A percentile compares a stretch with the other conserved stretches of the same genome.
phyloP scores from a whole-genome alignment of 108 stramenopile species.

The Pseudonitzschia multistriata region DNA sequence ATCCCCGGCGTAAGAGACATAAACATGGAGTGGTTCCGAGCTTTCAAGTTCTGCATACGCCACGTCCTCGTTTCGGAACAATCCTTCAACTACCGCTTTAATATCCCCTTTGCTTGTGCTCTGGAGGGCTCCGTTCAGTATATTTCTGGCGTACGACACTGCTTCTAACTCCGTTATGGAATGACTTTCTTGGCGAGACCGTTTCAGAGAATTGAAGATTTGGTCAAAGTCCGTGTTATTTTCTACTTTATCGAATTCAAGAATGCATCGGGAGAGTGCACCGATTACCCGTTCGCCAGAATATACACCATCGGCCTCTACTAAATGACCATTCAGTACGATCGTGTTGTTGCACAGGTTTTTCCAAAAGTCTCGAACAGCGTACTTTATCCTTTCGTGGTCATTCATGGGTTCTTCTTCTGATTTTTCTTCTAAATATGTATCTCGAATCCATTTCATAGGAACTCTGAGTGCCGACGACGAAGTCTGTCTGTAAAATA shows the following conservation, averaged over 20 bases:
- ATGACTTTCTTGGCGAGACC: constrained; percentile 2
- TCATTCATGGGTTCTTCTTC: constrained; percentile 1
- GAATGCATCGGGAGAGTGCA: constrained; percentile 62
- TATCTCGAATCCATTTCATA: constrained; percentile 37
- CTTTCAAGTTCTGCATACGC: constrained; percentile 19
- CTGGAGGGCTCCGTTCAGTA: constrained; percentile 65
- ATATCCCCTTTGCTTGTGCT: constrained; percentile 54
- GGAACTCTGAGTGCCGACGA: constrained; percentile 37
- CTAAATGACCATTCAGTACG: constrained; percentile 64
- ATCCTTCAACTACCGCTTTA: constrained; percentile 52
- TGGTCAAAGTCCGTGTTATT: not conserved
- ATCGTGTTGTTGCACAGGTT: constrained; percentile 60
- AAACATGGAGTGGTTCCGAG: constrained; percentile 35
- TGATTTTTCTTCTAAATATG: constrained; percentile 13
- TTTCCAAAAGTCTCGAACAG: constrained; percentile 61
- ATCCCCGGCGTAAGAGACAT: constrained; percentile 50
- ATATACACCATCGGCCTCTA: constrained; percentile 49
- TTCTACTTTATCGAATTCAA: constrained; percentile 55
- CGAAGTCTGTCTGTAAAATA: constrained; percentile 22
- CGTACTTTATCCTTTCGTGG: constrained; percentile 22
- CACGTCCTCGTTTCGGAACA: constrained; percentile 54
- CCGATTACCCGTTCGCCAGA: constrained; percentile 76
- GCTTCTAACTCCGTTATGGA: constrained; percentile 63
- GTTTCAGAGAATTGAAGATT: constrained; percentile 19
- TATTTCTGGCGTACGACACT: constrained; percentile 67